Conservation (phyloP, 2,329 filamentous ascomycete genomes). For the Hypocrella siamensis region DNA sequence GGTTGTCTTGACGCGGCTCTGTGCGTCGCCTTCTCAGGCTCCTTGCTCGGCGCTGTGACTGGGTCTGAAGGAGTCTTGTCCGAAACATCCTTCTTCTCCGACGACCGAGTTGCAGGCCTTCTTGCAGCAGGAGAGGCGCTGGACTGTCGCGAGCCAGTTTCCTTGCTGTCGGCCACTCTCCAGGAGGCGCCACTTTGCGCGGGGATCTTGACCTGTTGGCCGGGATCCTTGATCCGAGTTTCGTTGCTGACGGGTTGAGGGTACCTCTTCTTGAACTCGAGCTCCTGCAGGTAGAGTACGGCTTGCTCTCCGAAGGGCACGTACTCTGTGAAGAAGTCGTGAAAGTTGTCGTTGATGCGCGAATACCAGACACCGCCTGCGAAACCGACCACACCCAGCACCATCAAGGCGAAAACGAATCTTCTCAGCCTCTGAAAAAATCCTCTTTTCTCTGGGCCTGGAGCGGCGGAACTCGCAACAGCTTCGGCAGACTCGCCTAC, state of each 20-base stretch:
- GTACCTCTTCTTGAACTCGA: slow-evolving; percentile 82
- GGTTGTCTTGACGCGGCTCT: slow-evolving; percentile 4
- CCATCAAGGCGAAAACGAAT: slow-evolving; percentile 59
- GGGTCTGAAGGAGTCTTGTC: slow-evolving; percentile 11
- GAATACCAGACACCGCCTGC: slow-evolving; percentile 85
- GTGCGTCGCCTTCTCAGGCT: slow-evolving; percentile 15
- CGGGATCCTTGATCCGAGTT: slow-evolving; percentile 35
- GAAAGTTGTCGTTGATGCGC: slow-evolving; percentile 89
- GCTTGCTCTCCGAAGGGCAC: slow-evolving; percentile 87
- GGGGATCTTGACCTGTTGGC: slow-evolving; percentile 66
- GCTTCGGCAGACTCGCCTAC: background rate
- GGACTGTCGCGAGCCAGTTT: slow-evolving; percentile 42
- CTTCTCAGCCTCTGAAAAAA: slow-evolving; percentile 59
- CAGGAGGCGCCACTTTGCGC: slow-evolving; percentile 76
- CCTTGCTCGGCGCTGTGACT: slow-evolving; percentile 12
- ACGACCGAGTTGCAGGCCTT: slow-evolving; percentile 11
- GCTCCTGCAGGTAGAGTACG: slow-evolving; percentile 89
- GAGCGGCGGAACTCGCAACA: slow-evolving; percentile 10
- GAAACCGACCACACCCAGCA: slow-evolving; percentile 67
- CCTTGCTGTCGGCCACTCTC: slow-evolving; percentile 50
- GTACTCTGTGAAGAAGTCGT: slow-evolving; percentile 98
- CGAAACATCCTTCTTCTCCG: slow-evolving; percentile 15
- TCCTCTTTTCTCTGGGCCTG: slow-evolving; percentile 41
- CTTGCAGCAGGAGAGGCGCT: slow-evolving; percentile 30
- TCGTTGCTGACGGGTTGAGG: slow-evolving; percentile 28